Evolutionary conservation across 345 rosid species (phyloP).

Genomic region (Aegle marmelos): DNA sequence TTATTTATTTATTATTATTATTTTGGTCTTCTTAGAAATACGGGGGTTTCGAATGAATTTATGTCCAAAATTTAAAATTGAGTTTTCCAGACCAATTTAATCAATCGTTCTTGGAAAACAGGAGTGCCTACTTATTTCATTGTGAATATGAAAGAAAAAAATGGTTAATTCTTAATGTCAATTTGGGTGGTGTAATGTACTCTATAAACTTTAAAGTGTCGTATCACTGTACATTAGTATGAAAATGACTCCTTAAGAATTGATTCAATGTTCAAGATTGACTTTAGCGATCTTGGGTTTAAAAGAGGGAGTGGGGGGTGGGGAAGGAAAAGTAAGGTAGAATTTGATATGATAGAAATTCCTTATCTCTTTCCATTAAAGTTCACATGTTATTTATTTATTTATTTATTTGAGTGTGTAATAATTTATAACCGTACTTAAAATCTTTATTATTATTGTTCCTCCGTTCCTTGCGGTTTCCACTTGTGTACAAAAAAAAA

Average conservation of each 20-base stretch:
- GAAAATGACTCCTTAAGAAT: conserved; percentile 1
- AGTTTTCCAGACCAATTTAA: no score
- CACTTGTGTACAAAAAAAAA: not conserved
- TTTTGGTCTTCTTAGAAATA: no score
- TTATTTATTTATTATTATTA: no score
- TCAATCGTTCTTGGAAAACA: not conserved
- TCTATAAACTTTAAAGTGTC: not conserved
- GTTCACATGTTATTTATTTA: not conserved
- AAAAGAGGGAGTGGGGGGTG: no score
- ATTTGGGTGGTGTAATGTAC: not conserved
- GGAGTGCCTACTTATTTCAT: no score
- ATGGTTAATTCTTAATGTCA: no score
- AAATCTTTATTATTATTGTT: not conserved
- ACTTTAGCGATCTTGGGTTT: not conserved
- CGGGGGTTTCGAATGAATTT: no score
- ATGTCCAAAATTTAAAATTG: no score
- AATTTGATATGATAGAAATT: not conserved
- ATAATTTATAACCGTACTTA: not conserved
- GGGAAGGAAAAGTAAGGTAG: no score
- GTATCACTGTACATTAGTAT: not conserved
- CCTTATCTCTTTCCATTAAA: not conserved
- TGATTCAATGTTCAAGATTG: not conserved
- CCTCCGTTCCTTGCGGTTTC: not conserved
- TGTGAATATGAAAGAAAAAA: no score
- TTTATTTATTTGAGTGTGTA: not conserved